Base-by-base conservation (phyloP, 176 grass and related monocot genomes). In the Avena insularis region DNA sequence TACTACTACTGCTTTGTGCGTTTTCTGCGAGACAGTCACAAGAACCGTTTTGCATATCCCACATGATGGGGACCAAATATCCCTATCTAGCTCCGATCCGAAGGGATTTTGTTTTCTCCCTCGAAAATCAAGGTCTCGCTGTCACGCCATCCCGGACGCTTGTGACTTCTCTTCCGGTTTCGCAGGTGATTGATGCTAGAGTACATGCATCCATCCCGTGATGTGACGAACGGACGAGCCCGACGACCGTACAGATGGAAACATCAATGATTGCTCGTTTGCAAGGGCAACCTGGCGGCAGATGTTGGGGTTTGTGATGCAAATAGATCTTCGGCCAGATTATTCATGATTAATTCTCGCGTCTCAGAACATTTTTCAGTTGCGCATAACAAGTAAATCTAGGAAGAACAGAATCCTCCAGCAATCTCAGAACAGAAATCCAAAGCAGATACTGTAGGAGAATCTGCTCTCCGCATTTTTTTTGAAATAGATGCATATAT, bases 31-130 rank as follows among this genome's bases (percentile, higher is more conserved):
- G 43, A 19, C 65, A 29, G 8, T 8, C 65, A 21, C 57, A 7
- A 56, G 85, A 57, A 59, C 77, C 83, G 50, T 76, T 76, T 58
- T 80, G 47, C 55, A 57, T 57, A 57, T 57, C 55, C 16, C 55
- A 31, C 80, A 16, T 17, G 61, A 86, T 8, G 78, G 71, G 83
- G 88, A 82, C 78, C 78, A 19, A 82, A 82, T 68, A 80, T 85
- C 83, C 76, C 78, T 36, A 27, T 69, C 67, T 50, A 78, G 69
- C 62, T 45, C 35, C 12, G 31, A 17, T 45, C 35, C 12, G 45
- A 17, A 57, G 35, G 8, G 8, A 19, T 20, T 70, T 69, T 69
- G 63, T 66, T 66, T 64, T 66, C 27, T 66, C 63, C 4, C 35
- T 8, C 25, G 40, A 54, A 23, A 35, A 66, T 57, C 67, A 79